phyloP scores from a whole-genome alignment of 2,329 filamentous ascomycete species.

The Venturia carpophila region DNA sequence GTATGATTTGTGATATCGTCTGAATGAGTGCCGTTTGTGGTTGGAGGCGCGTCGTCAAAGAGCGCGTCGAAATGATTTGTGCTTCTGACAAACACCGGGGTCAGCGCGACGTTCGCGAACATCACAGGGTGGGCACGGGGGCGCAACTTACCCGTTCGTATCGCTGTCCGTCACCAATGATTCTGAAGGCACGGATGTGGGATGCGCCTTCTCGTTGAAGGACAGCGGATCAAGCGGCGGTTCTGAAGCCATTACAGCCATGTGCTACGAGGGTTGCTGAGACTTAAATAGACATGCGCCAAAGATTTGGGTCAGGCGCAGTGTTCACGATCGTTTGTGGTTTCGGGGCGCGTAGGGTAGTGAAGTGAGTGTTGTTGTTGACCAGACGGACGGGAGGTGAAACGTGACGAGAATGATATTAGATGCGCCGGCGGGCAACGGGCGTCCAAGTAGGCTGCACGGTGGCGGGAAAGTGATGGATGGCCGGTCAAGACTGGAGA shows the following conservation, averaged over 20 bases:
- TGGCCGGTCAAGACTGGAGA: not conserved
- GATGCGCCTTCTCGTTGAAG: constrained; percentile 45
- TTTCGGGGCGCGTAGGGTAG: not conserved
- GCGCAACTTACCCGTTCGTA: constrained; percentile 52
- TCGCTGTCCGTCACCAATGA: constrained; percentile 21
- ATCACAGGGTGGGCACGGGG: constrained; percentile 19
- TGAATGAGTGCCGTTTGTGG: constrained; percentile 12
- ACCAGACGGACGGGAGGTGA: constrained; percentile 1
- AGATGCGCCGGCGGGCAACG: not conserved
- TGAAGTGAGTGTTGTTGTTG: not conserved
- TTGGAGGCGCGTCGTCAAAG: constrained; percentile 28
- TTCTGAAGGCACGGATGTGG: not conserved
- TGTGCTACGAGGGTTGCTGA: constrained; percentile 1
- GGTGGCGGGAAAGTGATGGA: not conserved
- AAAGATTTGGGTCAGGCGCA: not conserved
- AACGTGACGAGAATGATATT: not conserved
- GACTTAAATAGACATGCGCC: constrained; percentile 8
- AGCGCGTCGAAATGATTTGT: constrained; percentile 28
- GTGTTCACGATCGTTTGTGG: not conserved
- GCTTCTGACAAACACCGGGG: constrained; percentile 23
- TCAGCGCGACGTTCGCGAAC: constrained; percentile 20
- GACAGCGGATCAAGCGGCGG: constrained; percentile 27
- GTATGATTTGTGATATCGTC: not conserved
- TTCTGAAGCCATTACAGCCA: constrained; percentile 19
- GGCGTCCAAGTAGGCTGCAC: not conserved